These are phyloP conservation scores for Thymus mandschuricus DNA, from an alignment of 257 asterid species.

Conservation along the genomic window DNA sequence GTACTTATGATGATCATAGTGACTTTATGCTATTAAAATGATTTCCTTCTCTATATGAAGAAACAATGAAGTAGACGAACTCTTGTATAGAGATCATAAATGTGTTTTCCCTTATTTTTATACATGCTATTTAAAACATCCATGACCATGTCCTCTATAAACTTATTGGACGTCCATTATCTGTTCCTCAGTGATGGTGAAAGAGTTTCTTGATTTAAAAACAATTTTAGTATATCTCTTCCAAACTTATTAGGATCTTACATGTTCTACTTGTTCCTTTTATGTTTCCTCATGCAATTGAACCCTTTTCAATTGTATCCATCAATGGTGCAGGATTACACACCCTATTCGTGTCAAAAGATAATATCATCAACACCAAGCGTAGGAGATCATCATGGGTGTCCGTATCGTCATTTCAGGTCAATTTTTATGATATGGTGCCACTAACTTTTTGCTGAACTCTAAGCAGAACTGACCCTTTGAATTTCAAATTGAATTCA, in stretches of 20 bases:
- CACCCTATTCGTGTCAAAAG: constrained; percentile 94
- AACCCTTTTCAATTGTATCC: constrained; percentile 19
- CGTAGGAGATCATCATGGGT: constrained; percentile 97
- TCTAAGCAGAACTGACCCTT: constrained; percentile 18
- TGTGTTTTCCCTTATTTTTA: constrained; percentile 9
- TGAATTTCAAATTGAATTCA: not conserved
- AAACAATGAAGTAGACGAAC: constrained; percentile 8
- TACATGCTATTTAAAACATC: constrained; percentile 10
- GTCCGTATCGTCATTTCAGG: constrained; percentile 98
- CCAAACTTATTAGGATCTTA: not conserved
- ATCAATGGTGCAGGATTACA: constrained; percentile 79
- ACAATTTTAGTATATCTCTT: not conserved
- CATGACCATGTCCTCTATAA: not conserved
- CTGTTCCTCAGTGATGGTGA: constrained; percentile 6
- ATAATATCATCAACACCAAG: constrained; percentile 83
- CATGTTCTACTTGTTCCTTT: constrained; percentile 10
- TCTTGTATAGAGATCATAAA: not conserved
- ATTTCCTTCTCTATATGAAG: constrained; percentile 15
- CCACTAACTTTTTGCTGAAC: constrained; percentile 21
- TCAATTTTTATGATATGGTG: constrained; percentile 40
- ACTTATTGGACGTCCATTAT: not conserved
- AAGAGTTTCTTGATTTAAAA: constrained; percentile 18
- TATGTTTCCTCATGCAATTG: constrained; percentile 19
- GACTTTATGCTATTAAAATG: not conserved
- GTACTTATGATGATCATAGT: not conserved